phyloP scores from a whole-genome alignment of 1,284 basidiomycete species.

The Thelephora terrestris region DNA sequence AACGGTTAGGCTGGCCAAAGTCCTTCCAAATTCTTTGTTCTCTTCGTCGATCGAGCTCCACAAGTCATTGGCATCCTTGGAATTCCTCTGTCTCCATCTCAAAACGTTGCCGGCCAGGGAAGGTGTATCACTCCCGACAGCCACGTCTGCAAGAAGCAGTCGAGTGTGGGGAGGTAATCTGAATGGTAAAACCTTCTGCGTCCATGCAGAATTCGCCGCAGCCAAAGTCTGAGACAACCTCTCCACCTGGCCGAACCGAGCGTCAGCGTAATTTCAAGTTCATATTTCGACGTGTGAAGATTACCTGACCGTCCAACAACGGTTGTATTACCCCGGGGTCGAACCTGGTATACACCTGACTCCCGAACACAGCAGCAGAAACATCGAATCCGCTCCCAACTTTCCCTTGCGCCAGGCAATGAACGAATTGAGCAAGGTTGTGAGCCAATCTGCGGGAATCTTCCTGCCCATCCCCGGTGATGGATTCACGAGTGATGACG shows the following conservation, averaged over 20 bases:
- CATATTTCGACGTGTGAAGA: conserved; percentile 2
- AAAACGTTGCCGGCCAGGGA: conserved; percentile 84
- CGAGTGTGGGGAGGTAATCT: conserved; percentile 72
- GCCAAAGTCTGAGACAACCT: conserved; percentile 43
- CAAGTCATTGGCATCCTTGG: conserved; percentile 52
- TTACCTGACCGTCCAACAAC: conserved; percentile 51
- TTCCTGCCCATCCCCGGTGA: conserved; percentile 21
- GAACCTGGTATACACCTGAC: conserved; percentile 90
- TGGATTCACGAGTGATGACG: conserved; percentile 44
- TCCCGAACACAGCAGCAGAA: conserved; percentile 88
- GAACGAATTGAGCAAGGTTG: conserved; percentile 91
- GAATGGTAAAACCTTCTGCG: conserved; percentile 58
- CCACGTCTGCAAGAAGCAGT: conserved; percentile 86
- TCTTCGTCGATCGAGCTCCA: conserved; percentile 63
- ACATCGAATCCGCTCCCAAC: conserved; percentile 98
- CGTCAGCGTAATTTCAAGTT: conserved; percentile 3
- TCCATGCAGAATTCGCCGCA: conserved; percentile 56
- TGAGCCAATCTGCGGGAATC: conserved; percentile 56
- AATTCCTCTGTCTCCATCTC: conserved; percentile 64
- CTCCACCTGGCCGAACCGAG: conserved; percentile 11
- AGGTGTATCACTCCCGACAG: conserved; percentile 89
- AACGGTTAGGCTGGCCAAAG: conserved; percentile 39
- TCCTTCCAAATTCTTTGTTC: conserved; percentile 47
- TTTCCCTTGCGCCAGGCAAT: conserved; percentile 97
- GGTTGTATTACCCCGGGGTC: conserved; percentile 59